Evolutionary conservation across 129 eudicot species (phyloP).

Genomic region (Chrysanthemum lavandulifolium): DNA sequence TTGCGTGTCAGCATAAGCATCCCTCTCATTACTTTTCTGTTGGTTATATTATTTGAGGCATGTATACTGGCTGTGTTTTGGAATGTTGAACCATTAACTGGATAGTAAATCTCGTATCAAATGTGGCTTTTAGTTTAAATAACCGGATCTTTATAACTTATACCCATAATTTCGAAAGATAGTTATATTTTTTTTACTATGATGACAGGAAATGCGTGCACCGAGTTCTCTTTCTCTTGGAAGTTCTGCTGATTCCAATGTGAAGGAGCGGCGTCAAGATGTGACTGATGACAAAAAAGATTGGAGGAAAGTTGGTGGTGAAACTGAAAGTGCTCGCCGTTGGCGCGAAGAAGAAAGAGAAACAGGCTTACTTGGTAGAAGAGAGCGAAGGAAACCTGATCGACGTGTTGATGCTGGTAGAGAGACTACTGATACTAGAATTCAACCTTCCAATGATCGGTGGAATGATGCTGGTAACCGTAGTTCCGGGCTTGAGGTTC

Average conservation of each 20-base stretch:
- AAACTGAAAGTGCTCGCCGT: constrained; percentile 74
- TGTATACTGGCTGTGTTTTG: background rate
- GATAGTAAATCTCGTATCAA: no score
- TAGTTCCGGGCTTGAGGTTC: constrained; percentile 47
- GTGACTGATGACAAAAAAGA: constrained; percentile 80
- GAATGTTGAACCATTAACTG: background rate
- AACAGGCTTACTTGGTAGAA: constrained; percentile 88
- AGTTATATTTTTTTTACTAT: background rate
- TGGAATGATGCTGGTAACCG: constrained; percentile 75
- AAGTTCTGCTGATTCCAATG: constrained; percentile 56
- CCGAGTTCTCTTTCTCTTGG: constrained; percentile 94
- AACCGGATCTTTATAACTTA: background rate
- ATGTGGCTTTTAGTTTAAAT: background rate
- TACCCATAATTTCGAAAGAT: background rate
- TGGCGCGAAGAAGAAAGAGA: constrained; percentile 99
- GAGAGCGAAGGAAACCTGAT: constrained; percentile 82
- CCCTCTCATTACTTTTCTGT: no score
- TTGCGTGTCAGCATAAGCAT: background rate
- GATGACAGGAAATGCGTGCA: constrained; percentile 65
- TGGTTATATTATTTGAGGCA: no score
- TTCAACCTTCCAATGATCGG: constrained; percentile 57
- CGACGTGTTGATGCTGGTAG: constrained; percentile 70
- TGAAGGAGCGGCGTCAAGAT: constrained; percentile 80
- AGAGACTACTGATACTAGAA: constrained; percentile 57
- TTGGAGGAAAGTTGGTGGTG: constrained; percentile 66